Evolutionary conservation across 495 filamentous ascomycete genomes (phyloP), one percentile per base, ranked within the genome.

Genomic region (Sordaria brevicollis): DNA sequence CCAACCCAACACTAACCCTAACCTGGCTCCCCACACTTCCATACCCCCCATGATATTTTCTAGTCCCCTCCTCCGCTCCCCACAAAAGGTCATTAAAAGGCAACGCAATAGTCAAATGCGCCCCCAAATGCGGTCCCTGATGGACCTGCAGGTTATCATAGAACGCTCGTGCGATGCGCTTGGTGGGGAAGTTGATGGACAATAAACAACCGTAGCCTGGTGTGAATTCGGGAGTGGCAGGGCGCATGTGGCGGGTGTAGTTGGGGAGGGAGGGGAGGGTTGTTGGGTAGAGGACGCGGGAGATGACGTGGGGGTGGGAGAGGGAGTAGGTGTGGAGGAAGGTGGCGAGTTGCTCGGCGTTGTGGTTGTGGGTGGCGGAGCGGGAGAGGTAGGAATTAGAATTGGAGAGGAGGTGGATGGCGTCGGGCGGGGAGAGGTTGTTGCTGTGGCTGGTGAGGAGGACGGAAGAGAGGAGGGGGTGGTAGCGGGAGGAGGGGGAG

Each of bases 61-160:
- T 65, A 7, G 65, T 66, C 8, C 74, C 75, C 10, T 70, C 39
- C 15, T 76, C 62, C 15, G 71, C 73, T 8, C 76, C 78, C 74
- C 80, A 83, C 11, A 81, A 65, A 10, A 69, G 67, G 19, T 76
- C 79, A 66, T 80, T 81, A 72, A 82, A 85, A 11, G 81, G 74
- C 36, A 84, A 43, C 2, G 75, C 76, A 2, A 86, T 69, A 7
- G 83, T 85, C 67, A 79, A 72, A 73, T 84, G 81, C 21, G 82
- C 84, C 0, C 84, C 84, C 3, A 86, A 72, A 73, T 84, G 82
- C 2, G 83, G 84, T 9, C 82, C 81, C 17, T 78, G 74, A 71
- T 81, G 79, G 35, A 85, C 73, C 21, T 77, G 69, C 36, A 84
- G 39, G 67, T 72, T 72, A 65, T 86, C 79, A 70, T 81, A 82